phyloP scores from a whole-genome alignment of 306 rosid species.

The Medicago lupulina region DNA sequence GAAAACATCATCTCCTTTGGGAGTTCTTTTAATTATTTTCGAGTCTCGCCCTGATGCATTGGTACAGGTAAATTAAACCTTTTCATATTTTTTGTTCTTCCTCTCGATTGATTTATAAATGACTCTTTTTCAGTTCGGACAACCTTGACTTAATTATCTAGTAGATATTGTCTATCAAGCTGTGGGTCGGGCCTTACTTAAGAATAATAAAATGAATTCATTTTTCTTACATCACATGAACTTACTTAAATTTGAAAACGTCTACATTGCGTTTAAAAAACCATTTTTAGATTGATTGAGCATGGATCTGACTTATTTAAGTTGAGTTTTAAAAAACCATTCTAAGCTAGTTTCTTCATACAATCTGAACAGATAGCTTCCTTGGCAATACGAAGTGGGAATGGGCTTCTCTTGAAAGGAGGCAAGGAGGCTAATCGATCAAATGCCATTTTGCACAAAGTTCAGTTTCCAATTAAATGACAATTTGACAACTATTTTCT shows the following conservation, averaged over 20 bases:
- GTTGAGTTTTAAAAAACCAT: not conserved
- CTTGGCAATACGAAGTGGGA: slow-evolving; percentile 94
- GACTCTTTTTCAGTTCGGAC: not conserved
- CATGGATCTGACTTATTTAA: not conserved
- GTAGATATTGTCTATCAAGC: no score
- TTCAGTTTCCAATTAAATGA: slow-evolving; percentile 46
- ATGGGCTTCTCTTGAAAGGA: slow-evolving; percentile 97
- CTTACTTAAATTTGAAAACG: not conserved
- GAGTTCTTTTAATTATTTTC: slow-evolving; percentile 90
- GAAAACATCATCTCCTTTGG: slow-evolving; percentile 93
- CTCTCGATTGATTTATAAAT: slow-evolving; percentile 3
- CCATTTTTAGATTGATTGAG: not conserved
- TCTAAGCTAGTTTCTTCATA: slow-evolving; percentile 37
- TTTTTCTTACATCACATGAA: not conserved
- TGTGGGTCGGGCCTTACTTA: no score
- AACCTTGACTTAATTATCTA: no score
- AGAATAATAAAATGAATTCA: not conserved
- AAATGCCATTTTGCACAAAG: slow-evolving; percentile 90
- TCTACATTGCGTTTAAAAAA: not conserved
- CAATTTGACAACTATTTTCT: slow-evolving; percentile 23
- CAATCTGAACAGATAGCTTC: slow-evolving; percentile 83
- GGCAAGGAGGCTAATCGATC: slow-evolving; percentile 99
- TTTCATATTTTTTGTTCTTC: slow-evolving; percentile 4
- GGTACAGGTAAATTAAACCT: slow-evolving; percentile 70
- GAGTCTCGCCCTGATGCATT: slow-evolving; percentile 99